Percentiles rank a stretch among this genome's conserved stretches.
These are phyloP conservation scores for Metschnikowia aberdeeniae DNA, from an alignment of 805 yeast genomes.

Conservation along the genomic window DNA sequence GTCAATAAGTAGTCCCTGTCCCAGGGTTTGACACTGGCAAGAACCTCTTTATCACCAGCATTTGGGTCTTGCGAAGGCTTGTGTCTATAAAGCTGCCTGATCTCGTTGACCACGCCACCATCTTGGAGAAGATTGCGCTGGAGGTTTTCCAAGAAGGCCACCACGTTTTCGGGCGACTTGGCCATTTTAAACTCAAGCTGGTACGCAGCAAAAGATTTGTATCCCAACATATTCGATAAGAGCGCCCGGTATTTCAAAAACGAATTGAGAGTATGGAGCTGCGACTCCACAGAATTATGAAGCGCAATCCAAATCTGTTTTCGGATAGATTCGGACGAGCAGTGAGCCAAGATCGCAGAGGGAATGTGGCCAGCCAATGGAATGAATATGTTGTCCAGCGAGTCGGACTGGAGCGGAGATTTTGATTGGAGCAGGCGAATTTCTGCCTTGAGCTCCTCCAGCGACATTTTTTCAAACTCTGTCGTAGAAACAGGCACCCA, in stretches of 20 bases:
- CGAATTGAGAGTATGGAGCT: constrained; percentile 53
- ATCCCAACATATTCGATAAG: constrained; percentile 71
- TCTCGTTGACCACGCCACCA: constrained; percentile 53
- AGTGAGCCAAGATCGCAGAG: constrained; percentile 56
- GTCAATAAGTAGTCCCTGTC: constrained; percentile 68
- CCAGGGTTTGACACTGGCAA: constrained; percentile 72
- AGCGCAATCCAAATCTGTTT: constrained; percentile 69
- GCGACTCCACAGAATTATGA: constrained; percentile 61
- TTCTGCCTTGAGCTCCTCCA: constrained; percentile 20
- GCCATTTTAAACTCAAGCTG: constrained; percentile 91
- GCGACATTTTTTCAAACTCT: constrained; percentile 28
- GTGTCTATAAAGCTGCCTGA: constrained; percentile 42
- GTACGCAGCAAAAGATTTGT: constrained; percentile 67
- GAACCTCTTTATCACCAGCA: constrained; percentile 35
- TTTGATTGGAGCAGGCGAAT: constrained; percentile 26
- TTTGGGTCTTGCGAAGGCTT: constrained; percentile 16
- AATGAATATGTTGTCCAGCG: constrained; percentile 13
- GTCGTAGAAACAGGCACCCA: constrained; percentile 34
- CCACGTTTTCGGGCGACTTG: constrained; percentile 69
- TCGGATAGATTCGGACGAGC: constrained; percentile 55
- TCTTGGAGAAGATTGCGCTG: constrained; percentile 42
- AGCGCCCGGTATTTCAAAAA: constrained; percentile 64
- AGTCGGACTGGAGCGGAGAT: constrained; percentile 12
- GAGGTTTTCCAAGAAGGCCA: constrained; percentile 59
- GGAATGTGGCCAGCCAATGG: constrained; percentile 58